Conservation (phyloP, 2,329 filamentous ascomycete species). For the Pseudocercospora eumusae region DNA sequence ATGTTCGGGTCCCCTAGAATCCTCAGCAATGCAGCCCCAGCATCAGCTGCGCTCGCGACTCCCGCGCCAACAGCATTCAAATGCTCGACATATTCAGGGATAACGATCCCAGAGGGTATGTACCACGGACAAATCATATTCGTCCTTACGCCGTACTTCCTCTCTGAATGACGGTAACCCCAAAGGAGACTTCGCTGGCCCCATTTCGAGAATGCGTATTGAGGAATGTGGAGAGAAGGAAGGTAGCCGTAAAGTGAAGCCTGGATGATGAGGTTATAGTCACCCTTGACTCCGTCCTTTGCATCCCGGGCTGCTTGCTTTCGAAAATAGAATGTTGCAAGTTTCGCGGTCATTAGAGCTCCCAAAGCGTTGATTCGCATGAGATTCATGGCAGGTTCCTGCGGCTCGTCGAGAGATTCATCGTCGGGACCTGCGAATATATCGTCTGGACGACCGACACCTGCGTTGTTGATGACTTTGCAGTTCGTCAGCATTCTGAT, state of each 20-base stretch:
- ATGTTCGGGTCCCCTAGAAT: not conserved
- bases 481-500: not conserved
- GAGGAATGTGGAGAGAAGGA: conserved; percentile 39
- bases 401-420: conserved; percentile 30
- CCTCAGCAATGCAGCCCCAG: not conserved
- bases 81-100: not conserved
- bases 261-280: conserved; percentile 53
- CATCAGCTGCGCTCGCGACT: not conserved
- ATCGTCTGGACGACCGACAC: conserved; percentile 28
- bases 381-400: conserved; percentile 30
- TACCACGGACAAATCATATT: conserved; percentile 5
- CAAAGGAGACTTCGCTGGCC: not conserved
- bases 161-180: conserved; percentile 1
- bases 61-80: not conserved
- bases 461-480: conserved; percentile 26
- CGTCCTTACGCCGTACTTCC: not conserved
- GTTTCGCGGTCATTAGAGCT: conserved; percentile 28
- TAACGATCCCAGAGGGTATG: not conserved
- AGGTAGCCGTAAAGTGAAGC: conserved; percentile 52
- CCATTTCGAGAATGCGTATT: conserved; percentile 10
- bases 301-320: conserved; percentile 39
- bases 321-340: conserved; percentile 45
- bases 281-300: conserved; percentile 35
- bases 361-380: conserved; percentile 26
- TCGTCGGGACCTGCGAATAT: conserved; percentile 45